Evolutionary conservation across 768 basidiomycete species (phyloP).

Genomic region (Tricholoma saponaceum): DNA sequence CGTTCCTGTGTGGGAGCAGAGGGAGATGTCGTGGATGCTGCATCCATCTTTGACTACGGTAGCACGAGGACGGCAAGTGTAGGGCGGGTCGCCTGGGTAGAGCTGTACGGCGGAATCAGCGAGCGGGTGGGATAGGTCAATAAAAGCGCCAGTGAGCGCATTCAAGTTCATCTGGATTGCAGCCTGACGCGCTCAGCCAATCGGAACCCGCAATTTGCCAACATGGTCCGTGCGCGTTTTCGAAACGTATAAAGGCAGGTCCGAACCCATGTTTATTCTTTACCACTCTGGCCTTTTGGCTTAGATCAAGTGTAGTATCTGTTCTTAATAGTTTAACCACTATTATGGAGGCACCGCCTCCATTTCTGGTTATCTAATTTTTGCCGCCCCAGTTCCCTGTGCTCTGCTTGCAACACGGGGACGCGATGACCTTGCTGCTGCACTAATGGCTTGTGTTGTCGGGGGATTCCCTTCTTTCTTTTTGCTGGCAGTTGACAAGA

Average conservation of each 20-base stretch:
- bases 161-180: too few relatives aligned
- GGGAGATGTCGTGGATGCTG: conserved; percentile 45
- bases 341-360: conserved; percentile 54
- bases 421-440: conserved; percentile 54
- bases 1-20: conserved; percentile 74
- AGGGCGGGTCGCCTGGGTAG: conserved; percentile 56
- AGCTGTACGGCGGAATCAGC: conserved; percentile 33
- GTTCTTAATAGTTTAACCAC: conserved; percentile 84
- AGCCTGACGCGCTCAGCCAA: too few relatives aligned
- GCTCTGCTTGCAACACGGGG: conserved; percentile 59
- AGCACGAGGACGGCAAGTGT: conserved; percentile 32
- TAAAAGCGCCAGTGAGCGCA: conserved; percentile 16
- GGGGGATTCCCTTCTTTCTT: conserved; percentile 39
- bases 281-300: conserved; percentile 93
- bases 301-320: conserved; percentile 98
- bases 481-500: conserved; percentile 10
- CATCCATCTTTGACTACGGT: conserved; percentile 44
- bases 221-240: conserved; percentile 14
- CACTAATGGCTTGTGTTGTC: conserved; percentile 62
- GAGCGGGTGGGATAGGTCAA: conserved; percentile 56
- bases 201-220: too few relatives aligned
- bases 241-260: conserved; percentile 1
- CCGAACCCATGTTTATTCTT: conserved; percentile 25
- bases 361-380: conserved; percentile 56
- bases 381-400: conserved; percentile 44